Base-by-base conservation (phyloP, 495 filamentous ascomycete species). In the Penicillium macrosclerotiorum region DNA sequence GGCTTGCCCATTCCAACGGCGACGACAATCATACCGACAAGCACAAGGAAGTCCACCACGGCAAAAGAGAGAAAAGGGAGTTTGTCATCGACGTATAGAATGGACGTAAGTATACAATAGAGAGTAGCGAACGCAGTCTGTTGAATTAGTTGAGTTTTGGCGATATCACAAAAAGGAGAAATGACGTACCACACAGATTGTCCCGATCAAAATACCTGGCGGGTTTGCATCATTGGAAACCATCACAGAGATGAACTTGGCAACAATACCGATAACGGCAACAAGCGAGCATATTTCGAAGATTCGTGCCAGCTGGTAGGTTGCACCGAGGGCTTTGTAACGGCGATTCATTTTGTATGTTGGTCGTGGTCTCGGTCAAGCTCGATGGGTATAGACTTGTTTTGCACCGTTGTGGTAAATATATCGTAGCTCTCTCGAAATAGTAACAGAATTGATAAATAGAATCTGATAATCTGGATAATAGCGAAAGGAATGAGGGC, bases 161-260 rank as follows among this genome's bases (percentile, higher is more conserved):
- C 14, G 1, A 4, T 1, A 30, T 9, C 6, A 37, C 2, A 18
- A 37, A 13, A 14, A n/a, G 17, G 9, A 14, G 18, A 8, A 8
- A n/a, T 19, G 23, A 76, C 88, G 27, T 82, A 94, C 89, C 52
- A 94, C 83, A 29, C 74, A 80, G 50, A 95, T 74, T 6, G 86
- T 85, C 16, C 85, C 89, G 12, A 95, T 79, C 6, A 97, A 71
- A 39, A 90, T 79, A 4, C 78, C 67, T 0, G 89, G 88, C 1
- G 86, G 80, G 5, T 76, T 74, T 27, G 78, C 74, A 35, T 83
- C 75, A 22, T 65, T 74, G 9, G 69, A 54, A n/a, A 90, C 77
- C 46, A 95, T 88, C 22, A 82, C 68, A n/a, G 81, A 78, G 59
- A 95, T 82, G 71, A 95, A 92, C 62, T 89, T 89, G 43, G 88